These are phyloP conservation scores for Botrytis porri DNA, from an alignment of 2,329 filamentous ascomycete genomes.

Conservation along the genomic window DNA sequence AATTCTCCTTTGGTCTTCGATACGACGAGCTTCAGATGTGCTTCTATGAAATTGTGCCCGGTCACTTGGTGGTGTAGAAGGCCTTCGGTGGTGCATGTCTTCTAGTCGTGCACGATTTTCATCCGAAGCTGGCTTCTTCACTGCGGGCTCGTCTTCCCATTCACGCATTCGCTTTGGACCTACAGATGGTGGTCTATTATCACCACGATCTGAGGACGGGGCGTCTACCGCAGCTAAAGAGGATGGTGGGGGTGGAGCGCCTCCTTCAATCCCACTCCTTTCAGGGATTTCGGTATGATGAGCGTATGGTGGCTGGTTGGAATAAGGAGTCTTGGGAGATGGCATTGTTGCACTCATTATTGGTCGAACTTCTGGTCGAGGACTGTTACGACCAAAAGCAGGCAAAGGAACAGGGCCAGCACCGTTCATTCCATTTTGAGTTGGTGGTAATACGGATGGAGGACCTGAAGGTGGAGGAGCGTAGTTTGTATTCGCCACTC, in stretches of 20 bases:
- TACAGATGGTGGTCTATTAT: constrained; percentile 76
- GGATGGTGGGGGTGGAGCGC: constrained; percentile 64
- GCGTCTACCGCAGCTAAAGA: constrained; percentile 66
- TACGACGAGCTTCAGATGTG: constrained; percentile 67
- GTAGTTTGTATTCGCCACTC: constrained; percentile 60
- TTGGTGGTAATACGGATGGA: constrained; percentile 45
- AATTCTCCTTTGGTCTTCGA: constrained; percentile 63
- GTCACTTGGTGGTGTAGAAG: constrained; percentile 66
- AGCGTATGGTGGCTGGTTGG: constrained; percentile 73
- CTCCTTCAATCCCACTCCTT: constrained; percentile 47
- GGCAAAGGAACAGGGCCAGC: constrained; percentile 48
- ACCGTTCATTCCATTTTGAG: constrained; percentile 40
- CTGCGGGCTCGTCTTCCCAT: constrained; percentile 77
- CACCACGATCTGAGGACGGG: constrained; percentile 58
- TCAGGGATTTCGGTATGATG: constrained; percentile 61
- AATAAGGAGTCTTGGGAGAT: constrained; percentile 87
- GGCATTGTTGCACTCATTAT: constrained; percentile 80
- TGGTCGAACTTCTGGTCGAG: constrained; percentile 78
- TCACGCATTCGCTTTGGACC: constrained; percentile 82
- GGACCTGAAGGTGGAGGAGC: constrained; percentile 43
- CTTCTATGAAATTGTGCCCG: constrained; percentile 67
- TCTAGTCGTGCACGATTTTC: constrained; percentile 84
- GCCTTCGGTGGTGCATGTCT: constrained; percentile 75
- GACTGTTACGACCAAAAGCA: constrained; percentile 73
- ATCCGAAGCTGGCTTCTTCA: constrained; percentile 86